Base-by-base conservation (phyloP, 176 grass and related monocot species). In the Carex cristatella region DNA sequence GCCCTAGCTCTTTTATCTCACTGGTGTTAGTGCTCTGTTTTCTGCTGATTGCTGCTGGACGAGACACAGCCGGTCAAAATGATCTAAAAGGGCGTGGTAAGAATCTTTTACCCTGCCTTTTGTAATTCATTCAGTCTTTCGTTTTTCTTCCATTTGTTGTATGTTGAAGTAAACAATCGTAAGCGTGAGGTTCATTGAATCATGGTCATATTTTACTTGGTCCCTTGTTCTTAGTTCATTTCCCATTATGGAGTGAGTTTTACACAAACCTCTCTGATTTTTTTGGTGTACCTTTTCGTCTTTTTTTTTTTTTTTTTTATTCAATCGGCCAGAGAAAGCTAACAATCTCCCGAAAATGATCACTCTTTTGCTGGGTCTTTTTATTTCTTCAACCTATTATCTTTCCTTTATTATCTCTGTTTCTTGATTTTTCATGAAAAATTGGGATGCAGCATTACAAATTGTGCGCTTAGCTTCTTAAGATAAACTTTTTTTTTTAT, bases 1-100 rank as follows among this genome's bases (percentile, higher is more conserved):
- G 2, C 9, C 19, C 49, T 60, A 23, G 23, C 23, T 23, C 23
- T 23, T 37, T 30, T 51, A 44, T 51, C 18, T 74, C 70, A 49
- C 44, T 51, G 28, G 9, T 46, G 15, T 10, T 28, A 49, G 70
- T 74, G 70, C 70, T 74, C 44, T 74, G 31, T 79, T 60, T 18
- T 48, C 27, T n/a, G 9, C 18, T 82, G 59, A 65, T 82, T 82
- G 79, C 58, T 23, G 37, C 57, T 65, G 58, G 61, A 44, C 56
- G 32, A 80, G 78, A 62, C 2, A 30, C 30, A 81, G 7, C 42
- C n/a, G 62, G 62, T 53, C 81, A 57, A 67, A 32, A 83, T 83
- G 81, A 67, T 55, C 44, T 83, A 83, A 68, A 83, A 83, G 61
- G n/a, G 23, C 80, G 62, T 35, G 81, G 81, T 83, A 83, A 69